Evolutionary conservation across 2,329 filamentous ascomycete species (phyloP), one percentile per base, ranked within the genome.

Genomic region (Fusarium graminum): DNA sequence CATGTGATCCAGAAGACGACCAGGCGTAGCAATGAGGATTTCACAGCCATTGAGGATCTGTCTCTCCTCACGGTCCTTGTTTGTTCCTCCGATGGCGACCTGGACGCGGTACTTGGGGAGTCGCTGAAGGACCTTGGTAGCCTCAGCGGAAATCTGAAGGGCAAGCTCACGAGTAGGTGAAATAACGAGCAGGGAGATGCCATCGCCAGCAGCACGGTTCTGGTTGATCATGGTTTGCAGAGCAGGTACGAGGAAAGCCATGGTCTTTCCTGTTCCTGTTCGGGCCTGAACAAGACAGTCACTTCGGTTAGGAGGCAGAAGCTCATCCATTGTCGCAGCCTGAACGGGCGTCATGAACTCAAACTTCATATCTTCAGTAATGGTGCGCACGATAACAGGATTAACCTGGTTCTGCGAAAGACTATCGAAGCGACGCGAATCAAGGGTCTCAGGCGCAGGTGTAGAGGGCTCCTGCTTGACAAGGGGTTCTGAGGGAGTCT

Each of bases 181-280:
- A 59, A 92, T 83, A 60, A 92, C 83, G n/a, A 92, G 81, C 3
- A 89, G 80, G 14, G 86, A 85, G 32, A 90, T 81, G 74, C 77
- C 83, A 63, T 72, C 75, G 29, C 63, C 77, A 11, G 65, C 56
- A 14, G 70, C 68, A 25, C 70, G 62, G 52, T 76, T 76, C 57
- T 76, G 77, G 47, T 78, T 79, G 70, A 94, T 81, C 72, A 95
- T 89, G 59, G 87, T 91, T 76, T 95, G 91, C 34, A 96, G 80
- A n/a, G 92, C 85, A n/a, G 92, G 93, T 5, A 95, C 81, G 34
- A 96, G 83, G 79, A 96, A 96, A 45, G 90, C 92, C 54, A 95
- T 78, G 0, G 92, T 96, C 80, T 96, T 96, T 70, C 92, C 92
- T 1, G 93, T 96, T 68, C 92, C 92, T 1, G 92, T 96, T 80